Conservation (phyloP, 2,329 filamentous ascomycete genomes). For the Ilyonectria mors-panacis region DNA sequence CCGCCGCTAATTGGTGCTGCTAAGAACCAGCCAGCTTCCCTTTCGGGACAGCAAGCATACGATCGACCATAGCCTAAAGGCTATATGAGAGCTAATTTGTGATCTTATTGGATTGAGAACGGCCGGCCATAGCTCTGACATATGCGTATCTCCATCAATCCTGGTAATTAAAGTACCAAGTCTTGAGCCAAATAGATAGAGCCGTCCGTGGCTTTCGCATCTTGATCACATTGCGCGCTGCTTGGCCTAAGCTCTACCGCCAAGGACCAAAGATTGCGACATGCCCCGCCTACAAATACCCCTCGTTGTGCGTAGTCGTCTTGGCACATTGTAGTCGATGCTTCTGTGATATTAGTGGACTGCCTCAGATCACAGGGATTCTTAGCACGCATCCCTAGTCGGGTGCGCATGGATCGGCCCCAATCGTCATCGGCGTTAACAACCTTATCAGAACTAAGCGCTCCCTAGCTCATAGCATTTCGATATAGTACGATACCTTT, state of each 20-base stretch:
- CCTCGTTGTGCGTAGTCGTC: background rate
- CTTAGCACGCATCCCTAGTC: background rate
- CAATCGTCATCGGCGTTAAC: constrained; percentile 13
- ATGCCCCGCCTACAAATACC: background rate
- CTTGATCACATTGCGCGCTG: background rate
- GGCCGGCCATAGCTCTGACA: background rate
- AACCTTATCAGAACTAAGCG: constrained; percentile 15
- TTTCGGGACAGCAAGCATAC: background rate
- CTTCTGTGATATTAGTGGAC: background rate
- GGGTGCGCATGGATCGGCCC: background rate
- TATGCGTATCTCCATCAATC: background rate
- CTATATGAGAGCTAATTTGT: background rate
- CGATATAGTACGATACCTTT: background rate
- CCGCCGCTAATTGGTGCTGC: background rate
- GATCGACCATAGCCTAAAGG: background rate
- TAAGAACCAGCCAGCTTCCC: background rate
- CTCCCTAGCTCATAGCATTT: background rate
- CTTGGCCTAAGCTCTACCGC: background rate
- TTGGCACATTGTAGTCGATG: background rate
- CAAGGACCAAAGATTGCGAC: background rate
- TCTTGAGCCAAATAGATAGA: background rate
- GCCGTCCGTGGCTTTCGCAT: background rate
- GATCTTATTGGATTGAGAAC: background rate
- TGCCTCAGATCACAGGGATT: background rate
- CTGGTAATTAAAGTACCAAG: background rate